Conservation (phyloP, 495 filamentous ascomycete genomes). For the Aspergillus bridgeri region DNA sequence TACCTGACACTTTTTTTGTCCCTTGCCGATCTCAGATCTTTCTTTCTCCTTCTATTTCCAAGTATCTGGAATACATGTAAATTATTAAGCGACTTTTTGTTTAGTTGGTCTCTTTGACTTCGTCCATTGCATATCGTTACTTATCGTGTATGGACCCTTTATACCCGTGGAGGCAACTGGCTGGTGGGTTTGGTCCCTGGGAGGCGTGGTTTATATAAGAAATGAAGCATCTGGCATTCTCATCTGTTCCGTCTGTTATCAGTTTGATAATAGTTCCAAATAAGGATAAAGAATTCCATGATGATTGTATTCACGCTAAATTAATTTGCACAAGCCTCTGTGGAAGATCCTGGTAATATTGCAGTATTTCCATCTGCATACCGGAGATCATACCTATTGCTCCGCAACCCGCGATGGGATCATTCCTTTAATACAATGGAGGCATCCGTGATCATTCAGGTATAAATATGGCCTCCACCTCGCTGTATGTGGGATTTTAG, state of each 20-base stretch:
- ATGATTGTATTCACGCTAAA: too few relatives aligned
- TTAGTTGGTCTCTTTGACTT: not conserved
- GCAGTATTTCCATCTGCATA: too few relatives aligned
- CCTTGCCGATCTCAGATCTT: constrained; percentile 3
- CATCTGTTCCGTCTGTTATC: not conserved
- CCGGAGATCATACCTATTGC: too few relatives aligned
- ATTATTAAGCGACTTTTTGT: not conserved
- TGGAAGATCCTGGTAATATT: too few relatives aligned
- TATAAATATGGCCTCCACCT: too few relatives aligned
- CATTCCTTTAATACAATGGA: too few relatives aligned
- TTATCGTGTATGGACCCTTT: constrained; percentile 13
- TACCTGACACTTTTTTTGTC: constrained; percentile 1
- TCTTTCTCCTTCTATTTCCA: not conserved
- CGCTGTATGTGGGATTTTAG: too few relatives aligned
- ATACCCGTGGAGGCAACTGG: constrained; percentile 8
- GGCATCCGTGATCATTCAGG: too few relatives aligned
- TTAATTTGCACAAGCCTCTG: too few relatives aligned
- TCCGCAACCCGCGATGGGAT: too few relatives aligned
- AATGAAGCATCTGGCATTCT: not conserved
- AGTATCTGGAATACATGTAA: not conserved
- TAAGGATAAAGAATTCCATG: too few relatives aligned
- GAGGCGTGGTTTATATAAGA: not conserved
- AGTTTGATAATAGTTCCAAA: too few relatives aligned
- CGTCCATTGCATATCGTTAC: constrained; percentile 1
- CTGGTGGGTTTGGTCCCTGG: constrained; percentile 6